A percentile compares a stretch with the other conserved stretches of the same genome.
Evolutionary conservation across 805 yeast species (phyloP).

Genomic region (Kluyveromyces nonfermentans): DNA sequence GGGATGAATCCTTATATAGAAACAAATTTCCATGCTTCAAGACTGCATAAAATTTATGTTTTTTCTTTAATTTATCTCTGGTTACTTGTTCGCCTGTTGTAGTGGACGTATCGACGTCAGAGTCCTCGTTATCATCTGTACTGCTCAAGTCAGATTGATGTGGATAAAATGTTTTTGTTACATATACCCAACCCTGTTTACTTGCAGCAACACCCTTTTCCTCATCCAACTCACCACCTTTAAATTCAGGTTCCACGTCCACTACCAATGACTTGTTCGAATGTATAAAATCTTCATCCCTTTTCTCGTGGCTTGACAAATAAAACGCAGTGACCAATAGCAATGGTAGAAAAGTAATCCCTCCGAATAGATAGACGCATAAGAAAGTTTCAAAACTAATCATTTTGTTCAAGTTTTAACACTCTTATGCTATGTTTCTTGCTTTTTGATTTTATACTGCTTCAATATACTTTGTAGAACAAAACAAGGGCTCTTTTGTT

Average conservation of each 20-base stretch:
- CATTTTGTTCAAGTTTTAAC: slow-evolving; percentile 9
- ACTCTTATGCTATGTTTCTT: background rate
- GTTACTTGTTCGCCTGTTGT: slow-evolving; percentile 19
- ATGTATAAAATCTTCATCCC: slow-evolving; percentile 6
- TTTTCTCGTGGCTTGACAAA: slow-evolving; percentile 24
- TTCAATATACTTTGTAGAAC: background rate
- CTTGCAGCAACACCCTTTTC: slow-evolving; percentile 51
- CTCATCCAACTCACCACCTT: slow-evolving; percentile 60
- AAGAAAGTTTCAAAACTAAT: slow-evolving; percentile 29
- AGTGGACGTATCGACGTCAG: slow-evolving; percentile 8
- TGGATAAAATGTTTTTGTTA: slow-evolving; percentile 67
- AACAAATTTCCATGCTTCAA: slow-evolving; percentile 83
- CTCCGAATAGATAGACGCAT: slow-evolving; percentile 60
- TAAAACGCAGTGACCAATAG: slow-evolving; percentile 32
- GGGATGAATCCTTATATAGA: slow-evolving; percentile 58
- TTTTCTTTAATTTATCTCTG: slow-evolving; percentile 31
- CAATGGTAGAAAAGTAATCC: slow-evolving; percentile 69
- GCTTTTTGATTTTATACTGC: background rate
- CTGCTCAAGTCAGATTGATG: slow-evolving; percentile 31
- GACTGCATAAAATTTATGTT: slow-evolving; percentile 57
- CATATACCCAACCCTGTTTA: slow-evolving; percentile 71
- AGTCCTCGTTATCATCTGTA: slow-evolving; percentile 2
- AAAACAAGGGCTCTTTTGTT: too few species aligned
- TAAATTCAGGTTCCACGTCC: slow-evolving; percentile 33
- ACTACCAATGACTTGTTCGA: slow-evolving; percentile 6